These are phyloP conservation scores for Firmiana major DNA, from an alignment of 345 rosid species.

Conservation along the genomic window DNA sequence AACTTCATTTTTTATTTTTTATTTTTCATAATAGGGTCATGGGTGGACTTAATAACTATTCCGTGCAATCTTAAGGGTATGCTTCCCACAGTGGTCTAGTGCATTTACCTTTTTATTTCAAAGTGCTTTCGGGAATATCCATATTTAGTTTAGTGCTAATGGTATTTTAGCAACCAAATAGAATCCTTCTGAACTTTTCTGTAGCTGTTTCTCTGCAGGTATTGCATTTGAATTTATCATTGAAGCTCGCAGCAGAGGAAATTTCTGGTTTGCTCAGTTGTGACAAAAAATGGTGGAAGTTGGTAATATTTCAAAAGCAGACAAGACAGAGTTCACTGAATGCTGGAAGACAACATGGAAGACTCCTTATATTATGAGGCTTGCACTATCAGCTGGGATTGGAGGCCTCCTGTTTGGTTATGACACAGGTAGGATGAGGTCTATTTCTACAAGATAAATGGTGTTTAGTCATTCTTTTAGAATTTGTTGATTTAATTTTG, in stretches of 20 bases:
- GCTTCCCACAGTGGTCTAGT: too few species aligned
- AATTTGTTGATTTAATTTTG: neutral
- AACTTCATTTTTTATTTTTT: too few species aligned
- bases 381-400: slow-evolving; percentile 80
- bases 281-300: slow-evolving; percentile 62
- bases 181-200: neutral
- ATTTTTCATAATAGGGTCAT: too few species aligned
- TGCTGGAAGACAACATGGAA: slow-evolving; percentile 66
- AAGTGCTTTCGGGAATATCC: neutral
- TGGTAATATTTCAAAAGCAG: slow-evolving; percentile 37
- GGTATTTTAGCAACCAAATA: neutral
- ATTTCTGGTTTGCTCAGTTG: neutral
- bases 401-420: slow-evolving; percentile 94
- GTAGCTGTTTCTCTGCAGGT: neutral
- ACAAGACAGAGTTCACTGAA: slow-evolving; percentile 64
- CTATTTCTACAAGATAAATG: neutral
- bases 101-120: too few species aligned
- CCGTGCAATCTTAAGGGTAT: too few species aligned
- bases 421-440: slow-evolving; percentile 54
- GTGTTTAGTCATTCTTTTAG: neutral
- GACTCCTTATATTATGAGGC: slow-evolving; percentile 74
- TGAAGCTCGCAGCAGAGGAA: neutral
- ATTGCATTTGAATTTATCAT: neutral
- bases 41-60: too few species aligned
- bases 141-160: neutral